Evolutionary conservation across 2,329 filamentous ascomycete genomes (phyloP).

Genomic region (Beauveria medogensis): DNA sequence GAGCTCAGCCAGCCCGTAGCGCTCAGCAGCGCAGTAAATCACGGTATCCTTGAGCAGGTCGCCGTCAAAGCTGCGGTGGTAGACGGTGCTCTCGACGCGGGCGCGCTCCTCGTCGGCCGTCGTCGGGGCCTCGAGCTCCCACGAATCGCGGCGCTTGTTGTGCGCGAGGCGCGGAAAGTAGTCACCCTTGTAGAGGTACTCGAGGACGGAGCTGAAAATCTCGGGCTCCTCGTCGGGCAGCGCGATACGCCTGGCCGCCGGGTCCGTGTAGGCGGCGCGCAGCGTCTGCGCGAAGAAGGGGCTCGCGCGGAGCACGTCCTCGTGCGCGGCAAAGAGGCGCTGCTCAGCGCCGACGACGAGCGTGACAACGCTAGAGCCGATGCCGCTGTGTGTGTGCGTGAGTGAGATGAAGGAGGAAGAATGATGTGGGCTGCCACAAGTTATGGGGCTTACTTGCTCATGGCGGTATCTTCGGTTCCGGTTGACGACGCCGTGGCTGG

Average conservation of each 20-base stretch:
- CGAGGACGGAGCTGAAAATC: constrained; percentile 81
- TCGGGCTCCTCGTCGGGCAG: constrained; percentile 83
- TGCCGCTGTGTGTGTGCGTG: constrained; percentile 31
- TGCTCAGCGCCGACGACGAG: constrained; percentile 73
- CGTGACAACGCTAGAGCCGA: constrained; percentile 66
- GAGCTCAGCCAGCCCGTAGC: constrained; percentile 74
- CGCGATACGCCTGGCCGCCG: constrained; percentile 57
- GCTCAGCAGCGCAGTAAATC: constrained; percentile 82
- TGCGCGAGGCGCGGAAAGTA: constrained; percentile 79
- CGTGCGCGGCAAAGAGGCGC: constrained; percentile 84
- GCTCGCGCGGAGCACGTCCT: constrained; percentile 71
- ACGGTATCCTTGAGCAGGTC: constrained; percentile 80
- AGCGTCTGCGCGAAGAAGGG: constrained; percentile 58
- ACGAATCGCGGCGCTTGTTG: constrained; percentile 72
- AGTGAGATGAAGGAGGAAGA: background rate
- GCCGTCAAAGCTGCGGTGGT: constrained; percentile 54
- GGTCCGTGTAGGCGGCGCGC: constrained; percentile 27
- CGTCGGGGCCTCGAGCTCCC: constrained; percentile 62
- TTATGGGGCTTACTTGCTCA: constrained; percentile 34
- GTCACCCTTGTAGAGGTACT: constrained; percentile 90
- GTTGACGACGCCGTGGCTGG: constrained; percentile 39
- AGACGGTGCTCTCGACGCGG: constrained; percentile 57
- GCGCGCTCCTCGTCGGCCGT: constrained; percentile 34
- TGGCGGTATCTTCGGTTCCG: constrained; percentile 29
- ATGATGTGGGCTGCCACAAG: background rate